phyloP scores from a whole-genome alignment of 2,329 filamentous ascomycete species.

The Diaporthe ampelina region DNA sequence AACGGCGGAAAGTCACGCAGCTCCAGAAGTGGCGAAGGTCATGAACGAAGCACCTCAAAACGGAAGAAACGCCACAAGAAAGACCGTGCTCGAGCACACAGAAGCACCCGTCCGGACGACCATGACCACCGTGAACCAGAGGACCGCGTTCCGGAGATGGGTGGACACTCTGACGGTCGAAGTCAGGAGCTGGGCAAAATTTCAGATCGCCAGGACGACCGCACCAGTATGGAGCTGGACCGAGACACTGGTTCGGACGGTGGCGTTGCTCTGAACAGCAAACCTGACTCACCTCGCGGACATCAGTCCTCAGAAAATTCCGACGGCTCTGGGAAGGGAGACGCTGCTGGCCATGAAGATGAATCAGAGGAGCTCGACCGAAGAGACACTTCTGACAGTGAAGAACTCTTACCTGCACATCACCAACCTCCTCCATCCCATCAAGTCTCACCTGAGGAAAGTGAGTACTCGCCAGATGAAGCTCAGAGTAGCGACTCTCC shows the following conservation, averaged over 20 bases:
- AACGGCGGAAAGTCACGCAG: not conserved
- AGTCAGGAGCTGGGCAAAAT: not conserved
- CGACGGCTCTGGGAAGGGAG: not conserved
- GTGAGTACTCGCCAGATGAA: slow-evolving; percentile 15
- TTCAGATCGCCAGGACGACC: not conserved
- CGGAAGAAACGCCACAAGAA: not conserved
- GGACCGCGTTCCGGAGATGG: not conserved
- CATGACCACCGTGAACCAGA: not conserved
- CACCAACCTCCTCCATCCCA: slow-evolving; percentile 29
- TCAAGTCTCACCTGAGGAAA: slow-evolving; percentile 3
- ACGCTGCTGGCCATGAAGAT: not conserved
- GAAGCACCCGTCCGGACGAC: not conserved
- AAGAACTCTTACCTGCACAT: not conserved
- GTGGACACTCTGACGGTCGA: not conserved
- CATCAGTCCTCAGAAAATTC: not conserved
- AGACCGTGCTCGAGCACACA: not conserved
- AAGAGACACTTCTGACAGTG: not conserved
- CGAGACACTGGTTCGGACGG: not conserved
- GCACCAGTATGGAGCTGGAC: not conserved
- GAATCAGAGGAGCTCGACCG: not conserved
- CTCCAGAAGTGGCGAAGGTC: not conserved
- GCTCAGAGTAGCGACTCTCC: slow-evolving; percentile 7
- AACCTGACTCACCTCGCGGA: not conserved
- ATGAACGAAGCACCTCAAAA: not conserved
- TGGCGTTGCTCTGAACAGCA: not conserved